These are phyloP conservation scores for Wallacemonas sp. DNA, from an alignment of 208 protist genomes.

Conservation along the genomic window DNA sequence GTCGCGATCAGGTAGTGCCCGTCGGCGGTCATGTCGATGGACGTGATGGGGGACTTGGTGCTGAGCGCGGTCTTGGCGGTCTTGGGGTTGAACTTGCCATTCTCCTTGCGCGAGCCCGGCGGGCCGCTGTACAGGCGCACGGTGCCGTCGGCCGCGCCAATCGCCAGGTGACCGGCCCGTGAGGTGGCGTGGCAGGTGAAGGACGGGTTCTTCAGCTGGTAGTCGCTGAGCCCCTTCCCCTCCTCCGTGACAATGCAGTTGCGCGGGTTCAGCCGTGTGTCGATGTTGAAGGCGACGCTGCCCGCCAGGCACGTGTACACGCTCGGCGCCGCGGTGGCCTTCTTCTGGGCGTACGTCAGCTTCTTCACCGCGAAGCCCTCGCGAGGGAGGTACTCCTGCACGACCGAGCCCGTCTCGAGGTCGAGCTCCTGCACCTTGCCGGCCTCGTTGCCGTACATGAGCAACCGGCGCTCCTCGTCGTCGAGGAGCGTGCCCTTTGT, in stretches of 20 bases:
- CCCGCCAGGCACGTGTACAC: constrained; percentile 56
- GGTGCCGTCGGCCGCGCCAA: constrained; percentile 49
- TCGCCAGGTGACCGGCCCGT: constrained; percentile 50
- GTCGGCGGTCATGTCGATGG: constrained; percentile 61
- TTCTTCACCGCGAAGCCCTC: constrained; percentile 20
- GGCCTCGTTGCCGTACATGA: constrained; percentile 42
- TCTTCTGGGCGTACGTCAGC: constrained; percentile 51
- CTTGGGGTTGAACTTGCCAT: constrained; percentile 53
- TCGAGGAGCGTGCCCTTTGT: constrained; percentile 48
- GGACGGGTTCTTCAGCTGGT: constrained; percentile 30
- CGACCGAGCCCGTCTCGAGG: constrained; percentile 44
- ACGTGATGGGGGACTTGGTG: constrained; percentile 49
- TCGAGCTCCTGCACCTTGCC: constrained; percentile 45
- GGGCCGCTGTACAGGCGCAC: constrained; percentile 69
- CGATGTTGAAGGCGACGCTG: constrained; percentile 69
- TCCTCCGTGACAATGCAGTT: constrained; percentile 45
- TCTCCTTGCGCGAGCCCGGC: constrained; percentile 43
- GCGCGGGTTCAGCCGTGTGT: constrained; percentile 60
- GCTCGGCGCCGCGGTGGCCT: constrained; percentile 27
- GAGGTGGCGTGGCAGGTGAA: constrained; percentile 73
- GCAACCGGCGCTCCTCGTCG: constrained; percentile 45
- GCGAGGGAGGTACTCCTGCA: constrained; percentile 50
- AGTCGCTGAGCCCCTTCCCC: constrained; percentile 38
- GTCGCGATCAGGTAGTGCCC: constrained; percentile 63
- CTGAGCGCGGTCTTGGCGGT: constrained; percentile 62